phyloP scores from a whole-genome alignment of 129 eudicot genomes.

The Artemisia tridentata region DNA sequence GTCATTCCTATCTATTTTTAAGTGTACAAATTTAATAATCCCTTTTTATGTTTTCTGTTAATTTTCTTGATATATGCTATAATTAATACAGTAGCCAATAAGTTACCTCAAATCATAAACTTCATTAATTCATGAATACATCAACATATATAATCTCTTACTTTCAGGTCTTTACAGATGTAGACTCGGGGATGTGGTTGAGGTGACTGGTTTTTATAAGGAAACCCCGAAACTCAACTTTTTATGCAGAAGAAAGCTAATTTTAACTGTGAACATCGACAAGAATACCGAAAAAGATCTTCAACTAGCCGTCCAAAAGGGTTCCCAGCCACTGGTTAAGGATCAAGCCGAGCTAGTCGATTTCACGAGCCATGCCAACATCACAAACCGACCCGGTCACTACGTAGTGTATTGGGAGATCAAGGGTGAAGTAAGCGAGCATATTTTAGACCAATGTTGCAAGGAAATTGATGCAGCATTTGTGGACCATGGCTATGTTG shows the following conservation, averaged over 20 bases:
- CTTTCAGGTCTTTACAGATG: slow-evolving; percentile 78
- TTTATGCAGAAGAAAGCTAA: slow-evolving; percentile 77
- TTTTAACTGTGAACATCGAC: slow-evolving; percentile 75
- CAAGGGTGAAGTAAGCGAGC: slow-evolving; percentile 57
- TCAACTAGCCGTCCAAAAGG: slow-evolving; percentile 69
- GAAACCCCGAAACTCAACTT: slow-evolving; percentile 71
- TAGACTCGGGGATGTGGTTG: slow-evolving; percentile 85
- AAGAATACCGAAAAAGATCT: slow-evolving; percentile 91
- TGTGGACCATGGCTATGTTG: slow-evolving; percentile 79
- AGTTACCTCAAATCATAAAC: no score
- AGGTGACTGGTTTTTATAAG: slow-evolving; percentile 67
- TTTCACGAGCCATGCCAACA: slow-evolving; percentile 86
- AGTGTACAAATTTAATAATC: no score
- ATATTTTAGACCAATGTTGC: slow-evolving; percentile 56
- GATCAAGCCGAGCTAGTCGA: slow-evolving; percentile 64
- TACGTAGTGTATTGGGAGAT: slow-evolving; percentile 87
- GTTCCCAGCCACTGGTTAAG: slow-evolving; percentile 49
- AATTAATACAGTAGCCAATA: background rate
- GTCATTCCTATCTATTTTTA: no score
- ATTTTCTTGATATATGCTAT: background rate
- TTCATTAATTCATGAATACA: no score
- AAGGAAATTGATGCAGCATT: slow-evolving; percentile 72
- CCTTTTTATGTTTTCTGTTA: background rate
- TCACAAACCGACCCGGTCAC: slow-evolving; percentile 64
- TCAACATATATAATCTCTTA: background rate